Evolutionary conservation across 176 grass and related monocot genomes (phyloP).

Genomic region (Phoenix dactylifera): DNA sequence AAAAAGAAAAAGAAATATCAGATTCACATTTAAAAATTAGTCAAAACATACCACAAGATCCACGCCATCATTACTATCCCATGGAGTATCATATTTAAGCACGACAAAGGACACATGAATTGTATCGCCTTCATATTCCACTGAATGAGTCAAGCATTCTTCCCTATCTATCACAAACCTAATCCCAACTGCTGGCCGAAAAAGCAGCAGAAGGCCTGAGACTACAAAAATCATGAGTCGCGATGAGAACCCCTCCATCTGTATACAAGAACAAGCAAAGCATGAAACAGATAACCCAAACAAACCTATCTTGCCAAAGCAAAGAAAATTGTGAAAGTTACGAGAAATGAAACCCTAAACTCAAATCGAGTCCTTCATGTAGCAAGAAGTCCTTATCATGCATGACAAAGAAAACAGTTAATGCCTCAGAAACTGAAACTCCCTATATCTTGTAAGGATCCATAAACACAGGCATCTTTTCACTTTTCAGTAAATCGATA

Average conservation of each 20-base stretch:
- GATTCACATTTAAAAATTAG: too few species aligned
- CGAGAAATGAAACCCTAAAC: too few species aligned
- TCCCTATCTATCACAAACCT: conserved; percentile 83
- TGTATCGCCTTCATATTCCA: conserved; percentile 78
- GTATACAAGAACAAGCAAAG: neutral
- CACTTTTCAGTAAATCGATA: too few species aligned
- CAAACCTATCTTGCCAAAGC: too few species aligned
- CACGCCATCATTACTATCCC: conserved; percentile 66
- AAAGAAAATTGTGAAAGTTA: too few species aligned
- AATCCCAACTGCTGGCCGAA: conserved; percentile 36
- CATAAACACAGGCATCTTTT: too few species aligned
- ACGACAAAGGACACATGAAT: conserved; percentile 82
- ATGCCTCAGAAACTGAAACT: too few species aligned
- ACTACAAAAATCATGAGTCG: conserved; percentile 25
- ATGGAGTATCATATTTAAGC: conserved; percentile 69
- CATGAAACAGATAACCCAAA: too few species aligned
- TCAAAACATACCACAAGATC: conserved; percentile 70
- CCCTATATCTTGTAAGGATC: too few species aligned
- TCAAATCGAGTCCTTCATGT: too few species aligned
- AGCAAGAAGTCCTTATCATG: too few species aligned
- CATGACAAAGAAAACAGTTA: too few species aligned
- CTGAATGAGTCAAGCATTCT: conserved; percentile 80
- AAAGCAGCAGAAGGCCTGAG: conserved; percentile 16
- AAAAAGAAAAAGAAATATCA: neutral
- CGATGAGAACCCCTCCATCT: conserved; percentile 30